A percentile compares a stretch with the other conserved stretches of the same genome.
These are phyloP conservation scores for Blastobotrys chiropterorum DNA, from an alignment of 805 yeast genomes.

Conservation along the genomic window DNA sequence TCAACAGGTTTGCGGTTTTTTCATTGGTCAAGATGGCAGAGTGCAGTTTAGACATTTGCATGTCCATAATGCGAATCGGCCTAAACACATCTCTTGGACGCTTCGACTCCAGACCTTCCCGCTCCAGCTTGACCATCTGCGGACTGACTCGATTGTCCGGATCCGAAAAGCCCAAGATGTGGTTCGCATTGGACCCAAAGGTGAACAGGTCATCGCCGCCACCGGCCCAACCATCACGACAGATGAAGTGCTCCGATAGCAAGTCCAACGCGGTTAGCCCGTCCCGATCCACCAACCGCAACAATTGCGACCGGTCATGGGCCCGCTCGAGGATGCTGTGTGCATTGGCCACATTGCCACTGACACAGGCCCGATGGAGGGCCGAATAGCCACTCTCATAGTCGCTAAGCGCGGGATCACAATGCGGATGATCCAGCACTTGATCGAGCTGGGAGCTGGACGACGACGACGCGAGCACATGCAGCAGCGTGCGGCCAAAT, in stretches of 20 bases:
- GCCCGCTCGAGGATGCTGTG: slow-evolving; percentile 11
- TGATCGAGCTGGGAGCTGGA: slow-evolving; percentile 31
- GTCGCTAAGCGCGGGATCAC: slow-evolving; percentile 47
- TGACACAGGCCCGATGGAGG: slow-evolving; percentile 60
- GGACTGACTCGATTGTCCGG: slow-evolving; percentile 46
- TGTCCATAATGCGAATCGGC: slow-evolving; percentile 41
- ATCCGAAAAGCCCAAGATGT: slow-evolving; percentile 62
- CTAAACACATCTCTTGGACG: slow-evolving; percentile 25
- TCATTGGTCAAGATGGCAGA: slow-evolving; percentile 53
- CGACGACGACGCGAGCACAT: slow-evolving; percentile 28
- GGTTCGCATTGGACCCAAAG: slow-evolving; percentile 58
- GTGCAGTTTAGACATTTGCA: slow-evolving; percentile 60
- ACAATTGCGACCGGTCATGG: slow-evolving; percentile 28
- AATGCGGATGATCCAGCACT: slow-evolving; percentile 43
- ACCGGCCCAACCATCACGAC: background rate
- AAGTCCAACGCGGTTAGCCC: slow-evolving; percentile 70
- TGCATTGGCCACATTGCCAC: slow-evolving; percentile 45
- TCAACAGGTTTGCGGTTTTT: slow-evolving; percentile 39
- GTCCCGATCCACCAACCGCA: slow-evolving; percentile 60
- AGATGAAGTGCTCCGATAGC: slow-evolving; percentile 26
- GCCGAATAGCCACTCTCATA: slow-evolving; percentile 79
- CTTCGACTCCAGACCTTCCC: slow-evolving; percentile 6
- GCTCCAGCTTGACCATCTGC: slow-evolving; percentile 33
- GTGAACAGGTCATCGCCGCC: slow-evolving; percentile 46
- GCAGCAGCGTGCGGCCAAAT: slow-evolving; percentile 50